These are phyloP conservation scores for Zygosaccharomyces kombuchaensis DNA, from an alignment of 805 yeast genomes.

Conservation along the genomic window DNA sequence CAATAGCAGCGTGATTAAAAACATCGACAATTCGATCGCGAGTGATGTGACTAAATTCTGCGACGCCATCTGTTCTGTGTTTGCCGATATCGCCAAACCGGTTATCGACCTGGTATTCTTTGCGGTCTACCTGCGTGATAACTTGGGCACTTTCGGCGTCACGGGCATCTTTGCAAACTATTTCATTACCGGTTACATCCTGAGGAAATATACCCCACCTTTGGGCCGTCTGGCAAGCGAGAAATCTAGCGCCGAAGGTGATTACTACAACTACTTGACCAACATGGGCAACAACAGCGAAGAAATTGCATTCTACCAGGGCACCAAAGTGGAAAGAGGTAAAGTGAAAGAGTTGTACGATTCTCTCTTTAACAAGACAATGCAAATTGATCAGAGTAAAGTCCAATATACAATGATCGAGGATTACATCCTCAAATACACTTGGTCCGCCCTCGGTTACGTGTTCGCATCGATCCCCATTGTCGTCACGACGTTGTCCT, in stretches of 20 bases:
- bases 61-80: conserved; percentile 74
- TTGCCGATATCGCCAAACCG: conserved; percentile 89
- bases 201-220: conserved; percentile 75
- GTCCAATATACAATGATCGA: conserved; percentile 71
- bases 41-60: conserved; percentile 79
- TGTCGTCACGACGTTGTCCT: conserved; percentile 48
- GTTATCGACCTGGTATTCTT: conserved; percentile 80
- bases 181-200: conserved; percentile 67
- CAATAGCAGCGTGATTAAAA: conserved; percentile 46
- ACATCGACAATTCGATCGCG: conserved; percentile 76
- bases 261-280: conserved; percentile 79
- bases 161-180: conserved; percentile 78
- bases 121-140: conserved; percentile 76
- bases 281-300: conserved; percentile 85
- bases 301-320: conserved; percentile 92
- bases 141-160: conserved; percentile 82
- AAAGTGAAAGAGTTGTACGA: conserved; percentile 59
- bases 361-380: conserved; percentile 51
- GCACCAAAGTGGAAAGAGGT: conserved; percentile 69
- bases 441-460: conserved; percentile 96
- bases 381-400: conserved; percentile 51
- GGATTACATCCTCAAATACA: conserved; percentile 80
- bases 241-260: conserved; percentile 79
- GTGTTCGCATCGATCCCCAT: conserved; percentile 87
- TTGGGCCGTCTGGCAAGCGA: conserved; percentile 72